Evolutionary conservation across 208 protist genomes (phyloP), one percentile per base, ranked within the genome.

Genomic region (Crithidia fasciculata): DNA sequence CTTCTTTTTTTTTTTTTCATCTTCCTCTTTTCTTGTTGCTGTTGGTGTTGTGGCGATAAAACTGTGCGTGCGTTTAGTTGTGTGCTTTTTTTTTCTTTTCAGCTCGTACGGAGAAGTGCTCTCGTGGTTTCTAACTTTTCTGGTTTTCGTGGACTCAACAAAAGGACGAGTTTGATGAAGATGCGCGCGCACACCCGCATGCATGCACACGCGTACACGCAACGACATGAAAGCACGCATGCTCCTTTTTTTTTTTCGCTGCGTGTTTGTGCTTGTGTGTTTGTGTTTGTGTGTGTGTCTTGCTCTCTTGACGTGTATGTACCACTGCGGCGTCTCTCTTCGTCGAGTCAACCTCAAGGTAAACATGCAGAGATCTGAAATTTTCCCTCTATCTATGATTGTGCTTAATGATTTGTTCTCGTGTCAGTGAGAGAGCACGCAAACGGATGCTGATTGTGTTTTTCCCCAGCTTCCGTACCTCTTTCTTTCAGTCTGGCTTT

Each of bases 1-100:
- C 2, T 76, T 55, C 61, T 70, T 47, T 78, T 4, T 67, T 47
- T 69, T 52, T 43, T 54, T 44, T 2, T 66, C 18, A 18, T 7
- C 16, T 12, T 7, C 6, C 15, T 5, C 7, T 55, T 55, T 12
- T 55, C n/a, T 19, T 55, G 6, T 12, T 7, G 50, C 16, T 55
- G 15, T 18, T 18, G 8, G 7, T 55, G 8, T 19, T 18, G 16
- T 15, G n/a, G 9, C 45, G 45, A 49, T 15, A 49, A 49, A 2
- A 49, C 7, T 15, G 12, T 15, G 9, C 45, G 45, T 8, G 9
- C 9, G 7, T 13, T 49, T 49, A 8, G 7, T 49, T 49, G 45
- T 49, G 45, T 8, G 12, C 1, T 28, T 28, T 28, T 28, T 28
- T 28, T 28, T 28, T 28, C 28, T 28, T 28, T 28, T 28, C 28